phyloP scores from a whole-genome alignment of 768 basidiomycete species.

The Psilocybe tampanensis region DNA sequence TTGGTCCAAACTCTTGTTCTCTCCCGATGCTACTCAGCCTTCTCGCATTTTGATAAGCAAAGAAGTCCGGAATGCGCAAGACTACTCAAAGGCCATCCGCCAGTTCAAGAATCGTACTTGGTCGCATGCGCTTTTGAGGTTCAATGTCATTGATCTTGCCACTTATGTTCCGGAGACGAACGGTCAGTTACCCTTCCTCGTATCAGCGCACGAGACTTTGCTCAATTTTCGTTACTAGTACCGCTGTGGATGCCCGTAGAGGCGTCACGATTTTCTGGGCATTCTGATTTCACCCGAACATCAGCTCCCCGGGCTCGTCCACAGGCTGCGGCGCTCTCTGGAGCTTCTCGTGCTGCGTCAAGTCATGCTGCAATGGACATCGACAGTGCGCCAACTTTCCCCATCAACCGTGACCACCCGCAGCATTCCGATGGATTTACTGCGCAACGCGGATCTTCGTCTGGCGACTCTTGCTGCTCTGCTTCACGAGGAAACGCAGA shows the following conservation, averaged over 20 bases:
- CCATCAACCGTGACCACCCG: conserved; percentile 1
- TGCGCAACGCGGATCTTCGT: conserved; percentile 21
- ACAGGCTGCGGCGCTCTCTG: conserved; percentile 1
- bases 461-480: conserved; percentile 40
- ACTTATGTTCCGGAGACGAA: conserved; percentile 24
- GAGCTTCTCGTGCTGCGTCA: neutral
- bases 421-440: conserved; percentile 8
- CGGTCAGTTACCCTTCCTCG: conserved; percentile 11
- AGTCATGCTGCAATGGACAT: conserved; percentile 11
- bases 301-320: neutral
- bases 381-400: neutral
- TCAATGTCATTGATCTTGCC: conserved; percentile 59
- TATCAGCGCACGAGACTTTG: neutral
- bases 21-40: conserved; percentile 54
- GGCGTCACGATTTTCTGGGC: neutral
- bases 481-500: conserved; percentile 50
- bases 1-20: conserved; percentile 71
- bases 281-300: neutral
- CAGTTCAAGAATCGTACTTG: conserved; percentile 55
- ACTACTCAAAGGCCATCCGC: conserved; percentile 55
- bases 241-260: neutral
- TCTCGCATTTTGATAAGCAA: conserved; percentile 62
- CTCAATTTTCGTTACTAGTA: no score
- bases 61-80: conserved; percentile 58
- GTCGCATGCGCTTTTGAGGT: conserved; percentile 61